Conservation (phyloP, 2,329 filamentous ascomycete genomes). For the Aspergillus alliaceus region DNA sequence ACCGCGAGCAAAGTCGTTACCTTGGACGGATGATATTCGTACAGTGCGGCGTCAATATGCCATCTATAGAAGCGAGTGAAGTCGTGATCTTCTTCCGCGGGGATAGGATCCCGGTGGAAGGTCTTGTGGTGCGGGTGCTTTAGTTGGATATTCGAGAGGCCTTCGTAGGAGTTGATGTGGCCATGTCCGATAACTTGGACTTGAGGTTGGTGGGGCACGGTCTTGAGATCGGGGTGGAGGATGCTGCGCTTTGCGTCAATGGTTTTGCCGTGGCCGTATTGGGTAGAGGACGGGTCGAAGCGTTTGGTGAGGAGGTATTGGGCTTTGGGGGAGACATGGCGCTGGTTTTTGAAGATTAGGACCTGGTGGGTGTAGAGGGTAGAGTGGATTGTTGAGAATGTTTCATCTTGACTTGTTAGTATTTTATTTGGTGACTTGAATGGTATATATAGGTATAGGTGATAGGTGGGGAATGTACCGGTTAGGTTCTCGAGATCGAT, state of each 20-base stretch:
- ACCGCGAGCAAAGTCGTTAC: slow-evolving; percentile 74
- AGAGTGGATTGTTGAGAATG: slow-evolving; percentile 63
- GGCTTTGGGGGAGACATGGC: slow-evolving; percentile 63
- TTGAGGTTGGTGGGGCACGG: slow-evolving; percentile 75
- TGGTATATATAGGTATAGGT: too few species aligned
- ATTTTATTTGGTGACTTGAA: too few species aligned
- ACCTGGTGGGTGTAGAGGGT: slow-evolving; percentile 69
- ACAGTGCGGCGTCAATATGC: slow-evolving; percentile 79
- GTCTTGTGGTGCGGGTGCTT: slow-evolving; percentile 75
- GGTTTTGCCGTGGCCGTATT: slow-evolving; percentile 76
- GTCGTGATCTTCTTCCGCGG: slow-evolving; percentile 59
- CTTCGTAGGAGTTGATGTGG: slow-evolving; percentile 67
- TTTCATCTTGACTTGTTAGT: slow-evolving; percentile 50
- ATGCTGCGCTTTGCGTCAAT: slow-evolving; percentile 66
- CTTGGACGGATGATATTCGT: slow-evolving; percentile 71
- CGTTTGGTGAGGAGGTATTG: slow-evolving; percentile 73
- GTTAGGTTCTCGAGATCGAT: slow-evolving; percentile 62
- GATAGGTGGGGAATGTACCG: slow-evolving; percentile 46
- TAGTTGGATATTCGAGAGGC: slow-evolving; percentile 65
- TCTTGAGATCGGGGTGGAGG: slow-evolving; percentile 77
- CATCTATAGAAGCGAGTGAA: slow-evolving; percentile 69
- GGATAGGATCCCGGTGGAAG: slow-evolving; percentile 68
- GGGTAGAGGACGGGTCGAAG: slow-evolving; percentile 66
- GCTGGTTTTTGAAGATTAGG: slow-evolving; percentile 69
- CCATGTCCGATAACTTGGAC: slow-evolving; percentile 81